These are phyloP conservation scores for Cutaneotrichosporon dermatis DNA, from an alignment of 1,284 basidiomycete genomes.

Conservation along the genomic window DNA sequence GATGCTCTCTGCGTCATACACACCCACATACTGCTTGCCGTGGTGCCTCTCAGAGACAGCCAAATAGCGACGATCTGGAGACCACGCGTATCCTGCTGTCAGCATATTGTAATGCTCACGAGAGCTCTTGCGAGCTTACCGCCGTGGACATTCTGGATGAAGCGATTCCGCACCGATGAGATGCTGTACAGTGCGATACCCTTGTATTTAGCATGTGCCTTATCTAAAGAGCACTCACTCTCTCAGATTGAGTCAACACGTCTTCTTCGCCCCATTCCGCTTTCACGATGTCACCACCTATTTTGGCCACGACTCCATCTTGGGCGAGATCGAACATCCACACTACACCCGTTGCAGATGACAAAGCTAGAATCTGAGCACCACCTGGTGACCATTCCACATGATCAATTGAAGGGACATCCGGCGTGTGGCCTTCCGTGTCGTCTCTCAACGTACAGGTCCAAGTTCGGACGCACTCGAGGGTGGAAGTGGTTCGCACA, in stretches of 20 bases:
- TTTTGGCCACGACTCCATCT: constrained; percentile 61
- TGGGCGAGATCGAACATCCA: constrained; percentile 55
- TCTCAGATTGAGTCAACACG: constrained; percentile 81
- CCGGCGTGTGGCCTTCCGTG: too few species aligned
- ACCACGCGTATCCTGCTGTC: constrained; percentile 65
- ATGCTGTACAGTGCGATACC: constrained; percentile 76
- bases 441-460: constrained; percentile 13
- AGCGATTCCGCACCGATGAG: constrained; percentile 57
- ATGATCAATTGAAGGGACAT: constrained; percentile 57
- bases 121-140: not conserved
- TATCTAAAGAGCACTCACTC: constrained; percentile 55
- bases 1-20: constrained; percentile 73
- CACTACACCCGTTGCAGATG: constrained; percentile 57
- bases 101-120: not conserved
- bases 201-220: constrained; percentile 39
- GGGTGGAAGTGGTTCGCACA: constrained; percentile 39
- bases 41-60: constrained; percentile 76
- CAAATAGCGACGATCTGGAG: constrained; percentile 72
- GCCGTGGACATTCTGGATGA: constrained; percentile 25
- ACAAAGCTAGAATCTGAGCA: constrained; percentile 70
- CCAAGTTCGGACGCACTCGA: constrained; percentile 43
- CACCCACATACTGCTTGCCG: constrained; percentile 74
- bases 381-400: constrained; percentile 78
- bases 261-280: constrained; percentile 80
- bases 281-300: constrained; percentile 66